These are phyloP conservation scores for Tricholomella constricta DNA, from an alignment of 768 basidiomycete genomes.

Conservation along the genomic window DNA sequence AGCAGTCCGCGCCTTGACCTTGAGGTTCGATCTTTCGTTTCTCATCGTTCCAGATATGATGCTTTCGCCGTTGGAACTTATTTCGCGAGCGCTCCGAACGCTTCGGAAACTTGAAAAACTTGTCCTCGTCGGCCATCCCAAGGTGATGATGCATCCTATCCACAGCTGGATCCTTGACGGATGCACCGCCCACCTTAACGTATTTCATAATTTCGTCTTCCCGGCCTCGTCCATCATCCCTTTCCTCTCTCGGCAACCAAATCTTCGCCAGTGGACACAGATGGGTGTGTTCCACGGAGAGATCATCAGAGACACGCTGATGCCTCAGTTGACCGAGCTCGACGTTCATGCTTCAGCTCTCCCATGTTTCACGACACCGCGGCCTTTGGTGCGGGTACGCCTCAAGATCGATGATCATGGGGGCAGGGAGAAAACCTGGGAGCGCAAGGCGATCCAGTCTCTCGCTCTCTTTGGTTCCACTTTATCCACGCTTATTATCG, in stretches of 20 bases:
- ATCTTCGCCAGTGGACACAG: slow-evolving; percentile 20
- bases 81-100: slow-evolving; percentile 17
- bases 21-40: slow-evolving; percentile 20
- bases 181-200: slow-evolving; percentile 14
- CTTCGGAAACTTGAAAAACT: slow-evolving; percentile 17
- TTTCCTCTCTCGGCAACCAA: slow-evolving; percentile 15
- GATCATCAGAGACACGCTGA: slow-evolving; percentile 7
- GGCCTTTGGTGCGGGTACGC: slow-evolving; percentile 11
- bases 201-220: slow-evolving; percentile 20
- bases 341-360: slow-evolving; percentile 17
- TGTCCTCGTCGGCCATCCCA: slow-evolving; percentile 18
- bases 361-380: slow-evolving; percentile 10
- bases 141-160: slow-evolving; percentile 24
- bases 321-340: slow-evolving; percentile 16
- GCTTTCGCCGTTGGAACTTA: slow-evolving; percentile 14
- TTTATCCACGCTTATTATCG: slow-evolving; percentile 10
- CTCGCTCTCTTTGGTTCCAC: slow-evolving; percentile 16
- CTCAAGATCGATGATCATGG: slow-evolving; percentile 9
- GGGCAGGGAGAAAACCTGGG: background rate
- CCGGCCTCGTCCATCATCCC: slow-evolving; percentile 18
- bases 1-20: slow-evolving; percentile 16
- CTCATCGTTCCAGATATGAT: slow-evolving; percentile 21
- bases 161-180: slow-evolving; percentile 23
- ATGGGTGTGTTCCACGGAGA: slow-evolving; percentile 7
- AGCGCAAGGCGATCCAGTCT: slow-evolving; percentile 7